Conservation (phyloP, 768 basidiomycete genomes). For the Macrocybe gigantea region DNA sequence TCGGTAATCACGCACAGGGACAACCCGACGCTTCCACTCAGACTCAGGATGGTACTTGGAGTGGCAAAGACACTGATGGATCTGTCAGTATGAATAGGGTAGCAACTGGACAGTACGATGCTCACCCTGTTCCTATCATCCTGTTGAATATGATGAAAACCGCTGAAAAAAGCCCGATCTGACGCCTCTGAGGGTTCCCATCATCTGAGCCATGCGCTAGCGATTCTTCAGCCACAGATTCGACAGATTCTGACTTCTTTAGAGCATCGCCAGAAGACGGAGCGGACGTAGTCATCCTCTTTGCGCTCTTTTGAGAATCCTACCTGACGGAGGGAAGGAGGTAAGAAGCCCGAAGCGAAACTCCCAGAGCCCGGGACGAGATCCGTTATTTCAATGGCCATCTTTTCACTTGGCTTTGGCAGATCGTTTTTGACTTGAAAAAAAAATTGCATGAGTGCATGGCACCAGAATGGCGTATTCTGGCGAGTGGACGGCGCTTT, state of each 20-base stretch:
- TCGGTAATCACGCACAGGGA: constrained; percentile 16
- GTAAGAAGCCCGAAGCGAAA: too few species aligned
- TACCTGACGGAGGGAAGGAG: too few species aligned
- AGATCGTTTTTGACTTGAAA: background rate
- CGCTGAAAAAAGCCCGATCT: constrained; percentile 24
- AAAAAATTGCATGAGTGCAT: background rate
- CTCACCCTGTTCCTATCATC: constrained; percentile 31
- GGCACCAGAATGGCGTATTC: constrained; percentile 1
- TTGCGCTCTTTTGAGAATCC: too few species aligned
- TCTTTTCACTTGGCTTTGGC: background rate
- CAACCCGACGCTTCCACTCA: constrained; percentile 28
- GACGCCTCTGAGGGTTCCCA: constrained; percentile 7
- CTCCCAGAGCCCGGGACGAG: too few species aligned
- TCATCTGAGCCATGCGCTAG: background rate
- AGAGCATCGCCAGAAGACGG: background rate
- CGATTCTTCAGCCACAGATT: background rate
- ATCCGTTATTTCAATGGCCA: background rate
- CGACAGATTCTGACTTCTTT: background rate
- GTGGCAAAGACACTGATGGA: constrained; percentile 27
- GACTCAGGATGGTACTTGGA: constrained; percentile 22
- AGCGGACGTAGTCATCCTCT: too few species aligned
- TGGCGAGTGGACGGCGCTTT: background rate
- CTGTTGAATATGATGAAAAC: constrained; percentile 32
- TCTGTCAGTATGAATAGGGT: background rate
- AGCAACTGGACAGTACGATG: background rate